These are phyloP conservation scores for Delphinella strobiligena DNA, from an alignment of 2,329 filamentous ascomycete species.

Conservation along the genomic window DNA sequence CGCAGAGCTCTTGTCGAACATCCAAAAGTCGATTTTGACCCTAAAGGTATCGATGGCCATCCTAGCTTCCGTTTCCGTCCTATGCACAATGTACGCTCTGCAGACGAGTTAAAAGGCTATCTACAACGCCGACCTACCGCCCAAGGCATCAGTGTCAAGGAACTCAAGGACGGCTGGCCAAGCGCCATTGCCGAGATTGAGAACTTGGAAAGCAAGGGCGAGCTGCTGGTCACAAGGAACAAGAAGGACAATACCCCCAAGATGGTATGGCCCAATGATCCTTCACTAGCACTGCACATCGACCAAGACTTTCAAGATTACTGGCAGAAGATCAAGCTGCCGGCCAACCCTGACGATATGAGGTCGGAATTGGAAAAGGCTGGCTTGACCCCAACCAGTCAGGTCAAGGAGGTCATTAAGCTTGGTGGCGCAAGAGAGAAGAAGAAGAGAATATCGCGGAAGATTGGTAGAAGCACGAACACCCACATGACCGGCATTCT, in stretches of 20 bases:
- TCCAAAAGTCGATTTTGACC: conserved; percentile 48
- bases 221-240: conserved; percentile 73
- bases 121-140: conserved; percentile 74
- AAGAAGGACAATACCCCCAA: conserved; percentile 84
- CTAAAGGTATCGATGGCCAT: conserved; percentile 48
- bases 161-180: conserved; percentile 92
- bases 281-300: conserved; percentile 45
- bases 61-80: conserved; percentile 69
- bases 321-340: conserved; percentile 73
- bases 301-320: conserved; percentile 73
- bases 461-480: conserved; percentile 73
- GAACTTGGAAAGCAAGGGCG: conserved; percentile 63
- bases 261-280: conserved; percentile 82
- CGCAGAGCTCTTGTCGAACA: conserved; percentile 55
- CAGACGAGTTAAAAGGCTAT: conserved; percentile 64
- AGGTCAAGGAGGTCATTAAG: conserved; percentile 54
- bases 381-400: conserved; percentile 73
- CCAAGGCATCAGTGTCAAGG: conserved; percentile 70
- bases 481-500: conserved; percentile 74
- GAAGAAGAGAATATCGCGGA: conserved; percentile 62
- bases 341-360: conserved; percentile 57
- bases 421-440: conserved; percentile 46
- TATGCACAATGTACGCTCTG: conserved; percentile 68
- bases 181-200: conserved; percentile 70
- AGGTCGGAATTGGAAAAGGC: conserved; percentile 64